A percentile compares a stretch with the other conserved stretches of the same genome.
phyloP scores from a whole-genome alignment of 1,284 basidiomycete species.

The Cutaneotrichosporon cyanovorans region DNA sequence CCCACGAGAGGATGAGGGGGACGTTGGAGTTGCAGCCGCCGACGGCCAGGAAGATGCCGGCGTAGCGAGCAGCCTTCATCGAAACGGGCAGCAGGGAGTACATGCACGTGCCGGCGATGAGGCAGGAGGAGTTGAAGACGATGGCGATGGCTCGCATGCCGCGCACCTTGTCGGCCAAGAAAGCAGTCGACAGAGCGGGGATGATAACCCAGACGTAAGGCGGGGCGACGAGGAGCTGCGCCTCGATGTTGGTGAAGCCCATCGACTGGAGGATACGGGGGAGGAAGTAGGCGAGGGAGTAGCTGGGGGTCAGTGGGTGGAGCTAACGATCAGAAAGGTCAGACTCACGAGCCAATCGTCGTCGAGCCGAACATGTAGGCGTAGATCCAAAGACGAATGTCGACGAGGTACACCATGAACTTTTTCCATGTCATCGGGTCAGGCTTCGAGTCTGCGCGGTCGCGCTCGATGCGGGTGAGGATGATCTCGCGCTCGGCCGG shows the following conservation, averaged over 20 bases:
- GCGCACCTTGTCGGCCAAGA: conserved; percentile 36
- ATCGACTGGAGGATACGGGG: conserved; percentile 25
- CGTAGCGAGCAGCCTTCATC: conserved; percentile 39
- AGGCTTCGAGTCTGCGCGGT: conserved; percentile 46
- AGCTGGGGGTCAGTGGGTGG: conserved; percentile 23
- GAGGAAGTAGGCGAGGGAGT: conserved; percentile 42
- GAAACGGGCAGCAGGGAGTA: conserved; percentile 11
- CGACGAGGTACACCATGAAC: conserved; percentile 33
- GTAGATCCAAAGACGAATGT: conserved; percentile 48
- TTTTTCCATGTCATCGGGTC: conserved; percentile 43
- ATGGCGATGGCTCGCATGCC: conserved; percentile 6
- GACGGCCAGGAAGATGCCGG: conserved; percentile 46
- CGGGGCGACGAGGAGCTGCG: conserved; percentile 44
- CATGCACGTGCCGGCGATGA: conserved; percentile 12
- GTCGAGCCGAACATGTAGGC: conserved; percentile 42
- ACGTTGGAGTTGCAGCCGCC: conserved; percentile 36
- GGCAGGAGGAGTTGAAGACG: conserved; percentile 7
- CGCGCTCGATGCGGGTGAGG: conserved; percentile 45
- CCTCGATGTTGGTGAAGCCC: conserved; percentile 23
- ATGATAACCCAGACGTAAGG: conserved; percentile 43
- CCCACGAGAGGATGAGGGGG: conserved; percentile 36
- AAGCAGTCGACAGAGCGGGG: conserved; percentile 38
- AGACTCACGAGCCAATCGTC: conserved; percentile 9
- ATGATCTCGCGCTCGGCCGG: conserved; percentile 42
- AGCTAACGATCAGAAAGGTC: background rate